These are phyloP conservation scores for Fraxinus dipetala DNA, from an alignment of 305 asterid species.

Conservation along the genomic window DNA sequence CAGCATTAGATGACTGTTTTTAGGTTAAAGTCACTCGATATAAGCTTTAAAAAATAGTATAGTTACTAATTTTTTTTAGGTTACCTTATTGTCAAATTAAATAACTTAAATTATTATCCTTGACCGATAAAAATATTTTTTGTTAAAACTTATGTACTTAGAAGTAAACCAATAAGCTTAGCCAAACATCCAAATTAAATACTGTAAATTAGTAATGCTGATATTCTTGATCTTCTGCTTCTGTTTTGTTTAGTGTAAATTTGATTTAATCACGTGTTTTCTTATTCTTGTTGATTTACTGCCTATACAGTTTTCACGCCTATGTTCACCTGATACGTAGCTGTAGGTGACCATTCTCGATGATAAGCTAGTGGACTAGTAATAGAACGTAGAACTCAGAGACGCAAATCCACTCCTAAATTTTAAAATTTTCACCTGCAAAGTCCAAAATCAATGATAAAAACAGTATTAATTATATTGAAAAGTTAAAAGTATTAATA, in stretches of 20 bases:
- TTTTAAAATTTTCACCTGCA: background rate
- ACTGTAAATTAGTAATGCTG: background rate
- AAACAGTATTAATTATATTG: background rate
- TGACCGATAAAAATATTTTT: background rate
- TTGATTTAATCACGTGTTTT: background rate
- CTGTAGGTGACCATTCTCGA: background rate
- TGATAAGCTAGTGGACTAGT: background rate
- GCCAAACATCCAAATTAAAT: background rate
- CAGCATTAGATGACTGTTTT: background rate
- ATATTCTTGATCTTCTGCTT: background rate
- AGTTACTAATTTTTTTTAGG: background rate
- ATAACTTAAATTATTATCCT: background rate
- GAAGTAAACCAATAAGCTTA: background rate
- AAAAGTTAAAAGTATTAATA: background rate
- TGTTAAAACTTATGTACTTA: background rate
- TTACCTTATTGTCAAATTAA: background rate
- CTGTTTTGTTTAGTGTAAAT: background rate
- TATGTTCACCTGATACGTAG: background rate
- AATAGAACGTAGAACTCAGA: background rate
- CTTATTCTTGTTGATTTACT: background rate
- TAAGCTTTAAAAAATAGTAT: background rate
- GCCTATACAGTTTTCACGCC: background rate
- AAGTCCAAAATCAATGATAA: background rate
- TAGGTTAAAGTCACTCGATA: background rate
- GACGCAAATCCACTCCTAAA: background rate